phyloP scores from a whole-genome alignment of 1,139 yeast genomes.

The Zhuliangozyma parablackwelliae region DNA sequence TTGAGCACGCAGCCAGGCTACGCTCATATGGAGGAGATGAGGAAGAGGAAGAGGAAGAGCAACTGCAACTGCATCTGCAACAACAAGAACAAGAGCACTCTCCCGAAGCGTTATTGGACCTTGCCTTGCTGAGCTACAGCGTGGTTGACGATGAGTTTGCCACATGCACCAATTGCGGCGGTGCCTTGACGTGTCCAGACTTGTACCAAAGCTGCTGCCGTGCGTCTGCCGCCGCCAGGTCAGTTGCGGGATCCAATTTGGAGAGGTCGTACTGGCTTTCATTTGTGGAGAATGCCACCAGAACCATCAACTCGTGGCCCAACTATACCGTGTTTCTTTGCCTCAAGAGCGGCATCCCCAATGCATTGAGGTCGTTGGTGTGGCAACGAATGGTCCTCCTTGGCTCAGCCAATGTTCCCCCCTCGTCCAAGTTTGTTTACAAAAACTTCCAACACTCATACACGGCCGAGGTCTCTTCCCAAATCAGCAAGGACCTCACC shows the following conservation, averaged over 20 bases:
- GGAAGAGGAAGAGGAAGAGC: slow-evolving; percentile 2
- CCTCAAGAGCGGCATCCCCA: slow-evolving; percentile 40
- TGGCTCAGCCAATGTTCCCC: slow-evolving; percentile 29
- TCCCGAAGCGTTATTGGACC: slow-evolving; percentile 5
- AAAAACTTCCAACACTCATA: slow-evolving; percentile 44
- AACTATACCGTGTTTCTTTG: slow-evolving; percentile 41
- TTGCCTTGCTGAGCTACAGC: slow-evolving; percentile 19
- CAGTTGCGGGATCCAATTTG: slow-evolving; percentile 15
- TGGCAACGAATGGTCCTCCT: slow-evolving; percentile 37
- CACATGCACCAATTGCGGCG: slow-evolving; percentile 24
- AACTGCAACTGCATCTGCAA: too few relatives aligned
- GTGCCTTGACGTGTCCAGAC: slow-evolving; percentile 9
- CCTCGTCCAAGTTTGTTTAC: slow-evolving; percentile 30
- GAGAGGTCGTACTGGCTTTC: slow-evolving; percentile 45
- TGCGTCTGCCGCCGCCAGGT: slow-evolving; percentile 1
- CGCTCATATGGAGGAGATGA: slow-evolving; percentile 6
- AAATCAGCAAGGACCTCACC: slow-evolving; percentile 58
- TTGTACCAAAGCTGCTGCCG: slow-evolving; percentile 11
- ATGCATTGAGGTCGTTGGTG: slow-evolving; percentile 30
- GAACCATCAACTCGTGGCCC: slow-evolving; percentile 45
- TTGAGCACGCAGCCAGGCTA: slow-evolving; percentile 15
- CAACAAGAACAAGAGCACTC: too few relatives aligned
- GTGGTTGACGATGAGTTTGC: slow-evolving; percentile 32
- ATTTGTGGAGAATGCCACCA: slow-evolving; percentile 41
- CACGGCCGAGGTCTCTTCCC: slow-evolving; percentile 40